phyloP scores from a whole-genome alignment of 164 flowering plant species.

The Pachysandra terminalis region DNA sequence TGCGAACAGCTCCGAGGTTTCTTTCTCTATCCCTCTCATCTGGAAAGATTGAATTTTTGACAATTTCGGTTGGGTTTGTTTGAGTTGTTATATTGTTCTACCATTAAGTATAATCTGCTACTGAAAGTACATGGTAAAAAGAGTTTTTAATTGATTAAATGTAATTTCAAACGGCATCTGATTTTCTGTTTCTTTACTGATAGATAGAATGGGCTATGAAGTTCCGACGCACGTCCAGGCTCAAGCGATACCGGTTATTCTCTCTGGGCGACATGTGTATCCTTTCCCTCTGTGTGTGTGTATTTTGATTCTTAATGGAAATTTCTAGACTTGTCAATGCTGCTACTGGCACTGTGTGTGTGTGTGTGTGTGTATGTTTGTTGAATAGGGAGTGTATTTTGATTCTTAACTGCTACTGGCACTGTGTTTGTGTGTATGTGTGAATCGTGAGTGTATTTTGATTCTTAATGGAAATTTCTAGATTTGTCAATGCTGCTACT shows the following conservation, averaged over 20 bases:
- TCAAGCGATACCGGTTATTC: constrained; percentile 76
- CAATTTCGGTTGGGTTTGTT: background rate
- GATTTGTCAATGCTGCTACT: too few species aligned
- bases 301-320: background rate
- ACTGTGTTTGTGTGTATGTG: too few species aligned
- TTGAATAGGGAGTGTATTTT: background rate
- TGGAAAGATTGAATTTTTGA: background rate
- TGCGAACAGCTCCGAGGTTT: constrained; percentile 80
- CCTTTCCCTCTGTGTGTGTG: constrained; percentile 13
- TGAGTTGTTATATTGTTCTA: background rate
- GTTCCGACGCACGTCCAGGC: constrained; percentile 83
- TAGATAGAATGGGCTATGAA: constrained; percentile 80
- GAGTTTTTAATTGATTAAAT: background rate
- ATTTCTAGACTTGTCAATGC: background rate
- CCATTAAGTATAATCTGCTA: background rate
- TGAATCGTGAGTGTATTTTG: too few species aligned
- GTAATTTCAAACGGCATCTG: background rate
- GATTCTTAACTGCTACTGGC: too few species aligned
- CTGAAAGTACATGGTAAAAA: background rate
- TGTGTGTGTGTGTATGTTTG: too few species aligned
- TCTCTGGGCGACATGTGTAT: constrained; percentile 87
- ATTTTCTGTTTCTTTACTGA: background rate
- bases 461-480: too few species aligned
- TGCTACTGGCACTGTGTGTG: too few species aligned
- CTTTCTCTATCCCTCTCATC: constrained; percentile 9